Evolutionary conservation across 257 asterid species (phyloP).

Genomic region (Gynochthodes officinalis): DNA sequence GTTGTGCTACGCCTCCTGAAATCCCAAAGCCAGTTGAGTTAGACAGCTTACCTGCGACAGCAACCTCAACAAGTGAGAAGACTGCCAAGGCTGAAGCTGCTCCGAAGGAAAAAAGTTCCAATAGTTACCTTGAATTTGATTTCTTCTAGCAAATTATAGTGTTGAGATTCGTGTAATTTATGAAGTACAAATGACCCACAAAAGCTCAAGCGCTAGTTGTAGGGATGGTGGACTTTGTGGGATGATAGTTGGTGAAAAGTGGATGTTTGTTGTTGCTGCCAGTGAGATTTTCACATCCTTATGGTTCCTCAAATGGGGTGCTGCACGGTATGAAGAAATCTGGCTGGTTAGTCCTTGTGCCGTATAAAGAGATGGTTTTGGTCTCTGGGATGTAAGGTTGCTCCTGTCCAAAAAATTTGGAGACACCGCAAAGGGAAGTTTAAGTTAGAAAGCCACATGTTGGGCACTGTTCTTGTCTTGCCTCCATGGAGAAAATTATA

Average conservation of each 20-base stretch:
- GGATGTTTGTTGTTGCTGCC: no score
- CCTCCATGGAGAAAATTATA: no score
- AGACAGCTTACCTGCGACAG: slow-evolving; percentile 24
- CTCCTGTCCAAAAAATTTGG: not conserved
- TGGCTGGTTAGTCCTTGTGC: not conserved
- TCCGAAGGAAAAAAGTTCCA: slow-evolving; percentile 26
- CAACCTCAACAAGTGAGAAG: slow-evolving; percentile 26
- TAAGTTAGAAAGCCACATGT: not conserved
- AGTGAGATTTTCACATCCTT: not conserved
- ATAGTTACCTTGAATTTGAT: slow-evolving; percentile 40
- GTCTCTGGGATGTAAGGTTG: not conserved
- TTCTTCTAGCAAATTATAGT: slow-evolving; percentile 32
- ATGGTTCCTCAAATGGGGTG: not conserved
- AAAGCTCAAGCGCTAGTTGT: no score
- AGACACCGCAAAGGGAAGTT: not conserved
- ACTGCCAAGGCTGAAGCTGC: slow-evolving; percentile 15
- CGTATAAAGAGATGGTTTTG: no score
- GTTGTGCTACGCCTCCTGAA: slow-evolving; percentile 48
- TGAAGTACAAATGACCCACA: no score
- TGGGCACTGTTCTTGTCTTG: no score
- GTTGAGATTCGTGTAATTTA: slow-evolving; percentile 15
- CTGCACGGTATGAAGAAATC: not conserved
- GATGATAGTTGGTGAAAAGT: not conserved
- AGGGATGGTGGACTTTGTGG: slow-evolving; percentile 12
- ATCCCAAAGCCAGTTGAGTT: slow-evolving; percentile 39